Conservation (phyloP, 1,139 yeast species). For the Sugiyamaella pinicola region DNA sequence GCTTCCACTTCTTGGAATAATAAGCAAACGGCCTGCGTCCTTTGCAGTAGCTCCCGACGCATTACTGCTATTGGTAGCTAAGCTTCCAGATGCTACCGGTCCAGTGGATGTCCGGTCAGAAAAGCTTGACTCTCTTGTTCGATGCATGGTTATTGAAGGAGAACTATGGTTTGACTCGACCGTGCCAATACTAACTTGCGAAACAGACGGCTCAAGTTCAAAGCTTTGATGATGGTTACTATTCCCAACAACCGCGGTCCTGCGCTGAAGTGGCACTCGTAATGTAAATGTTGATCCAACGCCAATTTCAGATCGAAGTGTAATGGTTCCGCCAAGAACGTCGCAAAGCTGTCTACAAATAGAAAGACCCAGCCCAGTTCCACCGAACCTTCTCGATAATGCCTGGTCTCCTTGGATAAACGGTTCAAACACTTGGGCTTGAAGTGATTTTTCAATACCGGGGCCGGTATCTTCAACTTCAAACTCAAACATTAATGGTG, state of each 20-base stretch:
- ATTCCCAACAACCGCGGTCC: not conserved
- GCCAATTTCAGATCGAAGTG: slow-evolving; percentile 67
- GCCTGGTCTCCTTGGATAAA: slow-evolving; percentile 98
- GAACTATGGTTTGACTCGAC: slow-evolving; percentile 4
- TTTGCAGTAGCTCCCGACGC: not conserved
- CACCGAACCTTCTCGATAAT: slow-evolving; percentile 86
- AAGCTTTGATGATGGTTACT: not conserved
- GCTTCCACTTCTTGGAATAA: slow-evolving; percentile 1
- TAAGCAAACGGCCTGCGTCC: not conserved
- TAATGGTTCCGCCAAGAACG: slow-evolving; percentile 71
- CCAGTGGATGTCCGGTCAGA: slow-evolving; percentile 8
- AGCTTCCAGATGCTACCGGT: not conserved
- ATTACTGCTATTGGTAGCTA: not conserved
- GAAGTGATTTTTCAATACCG: slow-evolving; percentile 79
- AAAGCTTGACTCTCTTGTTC: slow-evolving; percentile 13
- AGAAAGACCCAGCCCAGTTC: slow-evolving; percentile 92
- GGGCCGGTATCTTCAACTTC: slow-evolving; percentile 90
- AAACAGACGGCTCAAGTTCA: slow-evolving; percentile 8
- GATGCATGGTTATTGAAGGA: slow-evolving; percentile 4
- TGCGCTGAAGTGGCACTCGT: slow-evolving; percentile 68
- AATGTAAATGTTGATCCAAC: slow-evolving; percentile 81
- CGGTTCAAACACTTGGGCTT: slow-evolving; percentile 88
- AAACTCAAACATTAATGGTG: slow-evolving; percentile 51
- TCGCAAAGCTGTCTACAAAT: slow-evolving; percentile 88
- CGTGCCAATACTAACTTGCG: slow-evolving; percentile 11